Percentiles rank a stretch among this genome's conserved stretches.
These are phyloP conservation scores for Dioscorea dumetorum DNA, from an alignment of 106 monocot species.

Conservation along the genomic window DNA sequence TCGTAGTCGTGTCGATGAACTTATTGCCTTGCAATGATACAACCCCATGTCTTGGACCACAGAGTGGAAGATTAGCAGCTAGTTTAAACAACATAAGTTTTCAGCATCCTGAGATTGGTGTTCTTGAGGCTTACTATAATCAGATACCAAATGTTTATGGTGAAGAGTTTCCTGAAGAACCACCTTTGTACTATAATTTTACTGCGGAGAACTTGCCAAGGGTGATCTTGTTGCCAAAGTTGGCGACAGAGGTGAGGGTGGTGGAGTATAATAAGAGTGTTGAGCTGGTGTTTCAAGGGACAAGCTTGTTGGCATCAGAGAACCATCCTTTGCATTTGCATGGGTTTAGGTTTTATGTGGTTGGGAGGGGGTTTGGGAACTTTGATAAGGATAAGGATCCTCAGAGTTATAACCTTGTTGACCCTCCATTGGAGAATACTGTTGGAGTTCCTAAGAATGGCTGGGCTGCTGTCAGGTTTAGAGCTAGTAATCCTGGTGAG, in stretches of 20 bases:
- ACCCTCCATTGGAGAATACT: slow-evolving; percentile 52
- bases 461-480: slow-evolving; percentile 47
- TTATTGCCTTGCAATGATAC: not conserved
- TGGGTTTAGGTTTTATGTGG: slow-evolving; percentile 57
- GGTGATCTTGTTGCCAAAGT: slow-evolving; percentile 6
- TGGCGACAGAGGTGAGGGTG: slow-evolving; percentile 35
- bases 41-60: no score
- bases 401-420: slow-evolving; percentile 41
- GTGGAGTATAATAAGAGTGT: slow-evolving; percentile 34
- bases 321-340: slow-evolving; percentile 74
- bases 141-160: slow-evolving; percentile 13
- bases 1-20: slow-evolving; percentile 33
- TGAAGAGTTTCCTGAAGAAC: slow-evolving; percentile 19
- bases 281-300: slow-evolving; percentile 69
- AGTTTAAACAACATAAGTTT: slow-evolving; percentile 47
- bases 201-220: slow-evolving; percentile 15
- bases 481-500: slow-evolving; percentile 46
- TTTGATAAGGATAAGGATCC: slow-evolving; percentile 43
- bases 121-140: slow-evolving; percentile 36
- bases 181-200: slow-evolving; percentile 35
- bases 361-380: slow-evolving; percentile 59
- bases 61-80: slow-evolving; percentile 15
- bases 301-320: slow-evolving; percentile 30
- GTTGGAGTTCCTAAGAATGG: slow-evolving; percentile 41
- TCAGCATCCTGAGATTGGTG: slow-evolving; percentile 9